phyloP scores from a whole-genome alignment of 2,329 filamentous ascomycete species.

The Colletotrichum tanaceti region DNA sequence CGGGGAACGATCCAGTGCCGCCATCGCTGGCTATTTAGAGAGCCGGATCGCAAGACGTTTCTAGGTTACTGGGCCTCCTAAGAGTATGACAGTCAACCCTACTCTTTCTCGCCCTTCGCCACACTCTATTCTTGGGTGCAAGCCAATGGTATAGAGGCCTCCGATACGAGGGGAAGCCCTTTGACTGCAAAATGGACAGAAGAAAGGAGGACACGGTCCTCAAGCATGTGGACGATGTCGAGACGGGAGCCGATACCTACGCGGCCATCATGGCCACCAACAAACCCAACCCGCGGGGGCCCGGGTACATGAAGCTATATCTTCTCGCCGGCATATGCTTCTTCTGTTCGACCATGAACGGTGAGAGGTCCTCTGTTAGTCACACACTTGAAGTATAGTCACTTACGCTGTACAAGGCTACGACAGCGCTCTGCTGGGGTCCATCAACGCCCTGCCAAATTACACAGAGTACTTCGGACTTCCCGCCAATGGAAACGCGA shows the following conservation, averaged over 20 bases:
- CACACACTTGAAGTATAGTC: neutral
- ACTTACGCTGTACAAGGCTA: slow-evolving; percentile 47
- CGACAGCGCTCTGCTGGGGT: slow-evolving; percentile 57
- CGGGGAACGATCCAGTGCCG: neutral
- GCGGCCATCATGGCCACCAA: slow-evolving; percentile 50
- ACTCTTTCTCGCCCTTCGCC: neutral
- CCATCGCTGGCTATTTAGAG: neutral
- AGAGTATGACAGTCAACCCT: neutral
- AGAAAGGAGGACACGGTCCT: slow-evolving; percentile 6
- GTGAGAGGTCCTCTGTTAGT: slow-evolving; percentile 41
- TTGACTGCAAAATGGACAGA: neutral
- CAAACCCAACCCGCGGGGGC: slow-evolving; percentile 46
- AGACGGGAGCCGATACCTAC: slow-evolving; percentile 46
- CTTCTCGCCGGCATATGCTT: slow-evolving; percentile 46
- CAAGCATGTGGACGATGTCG: slow-evolving; percentile 31
- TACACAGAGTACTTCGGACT: slow-evolving; percentile 54
- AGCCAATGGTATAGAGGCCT: neutral
- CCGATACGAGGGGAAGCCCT: neutral
- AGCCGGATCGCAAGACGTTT: neutral
- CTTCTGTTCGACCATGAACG: slow-evolving; percentile 56
- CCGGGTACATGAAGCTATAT: slow-evolving; percentile 48
- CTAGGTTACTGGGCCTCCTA: neutral
- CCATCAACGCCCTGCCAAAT: slow-evolving; percentile 53
- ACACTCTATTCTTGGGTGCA: neutral
- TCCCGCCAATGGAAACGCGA: slow-evolving; percentile 51